Conservation (phyloP, 768 basidiomycete genomes). For the Floccularia luteovirens region DNA sequence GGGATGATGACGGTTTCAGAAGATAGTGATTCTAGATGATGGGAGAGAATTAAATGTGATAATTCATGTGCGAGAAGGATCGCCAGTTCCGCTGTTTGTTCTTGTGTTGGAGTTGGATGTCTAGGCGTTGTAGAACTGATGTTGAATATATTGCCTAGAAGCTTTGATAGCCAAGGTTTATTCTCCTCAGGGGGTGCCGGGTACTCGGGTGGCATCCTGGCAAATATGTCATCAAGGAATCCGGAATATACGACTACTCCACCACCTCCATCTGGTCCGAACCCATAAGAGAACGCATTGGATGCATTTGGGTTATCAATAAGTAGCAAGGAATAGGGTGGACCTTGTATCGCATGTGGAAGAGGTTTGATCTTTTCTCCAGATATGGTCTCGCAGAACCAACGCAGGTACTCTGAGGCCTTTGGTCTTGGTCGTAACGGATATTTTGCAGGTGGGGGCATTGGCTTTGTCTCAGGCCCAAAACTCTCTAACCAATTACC, state of each 20-base stretch:
- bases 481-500: conserved; percentile 49
- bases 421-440: conserved; percentile 83
- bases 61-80: conserved; percentile 92
- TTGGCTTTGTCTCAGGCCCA: conserved; percentile 33
- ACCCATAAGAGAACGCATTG: conserved; percentile 96
- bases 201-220: conserved; percentile 28
- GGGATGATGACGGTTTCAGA: conserved; percentile 79
- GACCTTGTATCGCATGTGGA: conserved; percentile 61
- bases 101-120: conserved; percentile 56
- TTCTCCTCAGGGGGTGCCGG: conserved; percentile 11
- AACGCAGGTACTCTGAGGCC: conserved; percentile 63
- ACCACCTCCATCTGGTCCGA: conserved; percentile 85
- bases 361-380: conserved; percentile 30
- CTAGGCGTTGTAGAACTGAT: conserved; percentile 16
- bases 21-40: conserved; percentile 90
- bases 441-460: conserved; percentile 77
- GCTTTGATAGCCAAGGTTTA: conserved; percentile 36
- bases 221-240: conserved; percentile 81
- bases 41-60: conserved; percentile 82
- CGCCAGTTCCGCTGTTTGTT: conserved; percentile 86
- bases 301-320: conserved; percentile 76
- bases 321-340: conserved; percentile 87
- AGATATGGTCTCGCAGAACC: conserved; percentile 41
- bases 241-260: conserved; percentile 95
- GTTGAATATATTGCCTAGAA: conserved; percentile 41